Evolutionary conservation across 495 filamentous ascomycete genomes (phyloP), one percentile per base, ranked within the genome.

Genomic region (Penicillium fimorum): DNA sequence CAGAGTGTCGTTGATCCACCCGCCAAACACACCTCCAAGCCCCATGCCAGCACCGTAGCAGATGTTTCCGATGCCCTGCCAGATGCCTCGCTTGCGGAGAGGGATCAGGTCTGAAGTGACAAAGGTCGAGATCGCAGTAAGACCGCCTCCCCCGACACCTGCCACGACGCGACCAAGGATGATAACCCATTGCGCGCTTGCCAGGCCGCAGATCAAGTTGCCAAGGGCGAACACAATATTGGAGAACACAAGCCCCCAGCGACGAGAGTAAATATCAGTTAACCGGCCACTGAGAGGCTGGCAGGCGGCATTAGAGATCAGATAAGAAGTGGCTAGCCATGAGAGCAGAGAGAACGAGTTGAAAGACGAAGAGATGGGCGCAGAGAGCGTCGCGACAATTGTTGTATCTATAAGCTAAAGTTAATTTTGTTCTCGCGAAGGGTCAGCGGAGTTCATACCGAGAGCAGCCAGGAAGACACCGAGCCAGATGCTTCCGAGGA

Each of bases 301-400:
- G 47, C 84, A 87, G 2, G 90, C 90, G 6, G 92, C 90, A 71
- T 93, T 95, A 46, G 93, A 86, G 59, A 97, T 92, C 29, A 96
- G 82, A 69, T 96, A 97, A 24, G 90, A 84, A 4, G 88, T 88
- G 3, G 91, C 93, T 12, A 97, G 84, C 92, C 92, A 97, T 5
- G 91, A 93, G 42, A 96, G 76, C 25, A 94, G 73, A n/a, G 84
- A 86, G 42, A 96, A 79, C 1, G 90, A 95, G 47, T 85, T 78
- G 71, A 97, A 96, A 17, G 88, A 87, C 53, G 84, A 87, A 15
- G 90, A 89, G 53, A 97, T 96, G 11, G 92, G 90, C 3, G 84
- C 91, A 4, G 88, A 85, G 4, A 96, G 79, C 0, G 92, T 96
- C 3, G 91, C 91, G 44, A 96, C 87, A 58, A 96, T 87, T 13